These are phyloP conservation scores for Blastobotrys serpentis DNA, from an alignment of 1,139 yeast genomes.

Conservation along the genomic window DNA sequence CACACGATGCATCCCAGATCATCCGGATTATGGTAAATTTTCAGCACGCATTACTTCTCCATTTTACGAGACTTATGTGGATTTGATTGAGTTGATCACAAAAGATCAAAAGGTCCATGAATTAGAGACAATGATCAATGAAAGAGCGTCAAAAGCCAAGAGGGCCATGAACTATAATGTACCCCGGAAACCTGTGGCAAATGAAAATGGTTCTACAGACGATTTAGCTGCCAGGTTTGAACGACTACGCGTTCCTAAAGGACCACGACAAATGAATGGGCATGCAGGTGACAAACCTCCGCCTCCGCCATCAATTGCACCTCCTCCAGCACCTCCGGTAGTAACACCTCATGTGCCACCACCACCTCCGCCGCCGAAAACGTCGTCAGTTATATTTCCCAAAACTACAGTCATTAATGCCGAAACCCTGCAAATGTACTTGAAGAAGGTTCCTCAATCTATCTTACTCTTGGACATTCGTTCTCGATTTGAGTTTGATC, in stretches of 20 bases:
- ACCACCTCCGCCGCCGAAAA: background rate
- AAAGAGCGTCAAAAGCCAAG: constrained; percentile 7
- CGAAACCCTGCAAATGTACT: constrained; percentile 32
- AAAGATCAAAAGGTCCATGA: constrained; percentile 21
- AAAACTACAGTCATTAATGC: constrained; percentile 34
- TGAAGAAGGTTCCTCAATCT: constrained; percentile 28
- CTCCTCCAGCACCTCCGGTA: constrained; percentile 12
- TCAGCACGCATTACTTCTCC: constrained; percentile 22
- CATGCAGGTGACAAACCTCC: background rate
- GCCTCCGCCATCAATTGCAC: background rate
- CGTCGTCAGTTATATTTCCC: constrained; percentile 30
- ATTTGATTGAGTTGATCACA: constrained; percentile 23
- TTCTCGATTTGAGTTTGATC: constrained; percentile 54
- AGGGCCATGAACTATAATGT: constrained; percentile 14
- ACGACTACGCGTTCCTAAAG: constrained; percentile 20
- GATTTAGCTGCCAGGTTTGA: constrained; percentile 27
- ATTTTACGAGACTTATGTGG: constrained; percentile 26
- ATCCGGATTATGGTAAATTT: constrained; percentile 22
- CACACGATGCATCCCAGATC: constrained; percentile 28
- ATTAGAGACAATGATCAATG: constrained; percentile 21
- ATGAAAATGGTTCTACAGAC: constrained; percentile 16
- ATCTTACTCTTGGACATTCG: constrained; percentile 66
- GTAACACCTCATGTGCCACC: constrained; percentile 17
- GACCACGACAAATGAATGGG: constrained; percentile 21
- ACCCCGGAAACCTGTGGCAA: constrained; percentile 21